These are phyloP conservation scores for Capsicum chinense DNA, from an alignment of 257 asterid genomes.

Conservation along the genomic window DNA sequence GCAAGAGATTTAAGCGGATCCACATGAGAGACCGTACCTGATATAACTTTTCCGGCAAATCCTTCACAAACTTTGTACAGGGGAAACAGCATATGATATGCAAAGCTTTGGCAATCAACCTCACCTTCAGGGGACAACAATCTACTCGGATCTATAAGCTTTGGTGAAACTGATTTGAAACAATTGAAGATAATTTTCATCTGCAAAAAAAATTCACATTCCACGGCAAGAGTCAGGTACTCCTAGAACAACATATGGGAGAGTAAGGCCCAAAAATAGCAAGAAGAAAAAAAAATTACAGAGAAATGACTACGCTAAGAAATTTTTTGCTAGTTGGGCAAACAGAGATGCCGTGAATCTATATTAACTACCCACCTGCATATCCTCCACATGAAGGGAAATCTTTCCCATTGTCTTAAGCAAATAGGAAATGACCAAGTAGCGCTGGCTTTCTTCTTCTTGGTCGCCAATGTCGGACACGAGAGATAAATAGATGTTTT, in stretches of 20 bases:
- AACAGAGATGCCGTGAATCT: constrained; percentile 2
- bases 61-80: constrained; percentile 82
- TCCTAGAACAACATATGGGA: background rate
- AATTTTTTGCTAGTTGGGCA: background rate
- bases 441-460: constrained; percentile 40
- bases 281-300: background rate
- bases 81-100: constrained; percentile 75
- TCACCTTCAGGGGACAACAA: constrained; percentile 36
- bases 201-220: constrained; percentile 48
- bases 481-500: constrained; percentile 55
- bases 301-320: background rate
- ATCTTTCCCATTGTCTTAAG: constrained; percentile 83
- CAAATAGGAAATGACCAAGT: constrained; percentile 65
- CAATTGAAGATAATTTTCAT: constrained; percentile 74
- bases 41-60: constrained; percentile 68
- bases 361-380: constrained; percentile 54
- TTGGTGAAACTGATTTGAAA: constrained; percentile 67
- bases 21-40: constrained; percentile 53
- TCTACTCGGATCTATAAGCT: constrained; percentile 48
- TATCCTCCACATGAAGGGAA: constrained; percentile 64
- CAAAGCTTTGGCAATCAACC: constrained; percentile 55
- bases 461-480: constrained; percentile 53
- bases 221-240: constrained; percentile 16
- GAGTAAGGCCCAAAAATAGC: background rate
- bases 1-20: background rate